Evolutionary conservation across 2,329 filamentous ascomycete genomes (phyloP).

Genomic region (Clarireedia sp.): DNA sequence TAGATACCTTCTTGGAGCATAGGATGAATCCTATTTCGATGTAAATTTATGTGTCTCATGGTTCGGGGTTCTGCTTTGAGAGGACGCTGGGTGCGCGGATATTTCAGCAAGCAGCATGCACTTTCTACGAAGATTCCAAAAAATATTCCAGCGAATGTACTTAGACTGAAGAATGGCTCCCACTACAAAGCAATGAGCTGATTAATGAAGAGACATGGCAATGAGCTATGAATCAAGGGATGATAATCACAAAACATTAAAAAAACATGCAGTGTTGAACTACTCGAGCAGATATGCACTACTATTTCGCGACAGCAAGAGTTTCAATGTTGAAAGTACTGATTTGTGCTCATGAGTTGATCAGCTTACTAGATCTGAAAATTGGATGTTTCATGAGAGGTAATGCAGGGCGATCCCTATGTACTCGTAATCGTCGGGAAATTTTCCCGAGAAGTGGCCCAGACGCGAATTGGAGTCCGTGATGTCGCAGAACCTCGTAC

Average conservation of each 20-base stretch:
- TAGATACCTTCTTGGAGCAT: constrained; percentile 1
- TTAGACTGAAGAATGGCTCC: constrained; percentile 7
- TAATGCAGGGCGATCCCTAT: background rate
- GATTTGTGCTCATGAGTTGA: no score
- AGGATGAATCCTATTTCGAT: constrained; percentile 6
- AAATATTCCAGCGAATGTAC: constrained; percentile 10
- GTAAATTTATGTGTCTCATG: constrained; percentile 8
- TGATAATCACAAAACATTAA: background rate
- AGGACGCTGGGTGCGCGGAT: background rate
- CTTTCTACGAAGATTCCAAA: constrained; percentile 6
- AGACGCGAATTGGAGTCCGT: constrained; percentile 9
- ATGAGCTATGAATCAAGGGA: constrained; percentile 1
- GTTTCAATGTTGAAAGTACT: no score
- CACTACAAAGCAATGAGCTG: constrained; percentile 7
- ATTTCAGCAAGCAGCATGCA: constrained; percentile 1
- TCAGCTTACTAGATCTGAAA: no score
- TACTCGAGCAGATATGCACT: no score
- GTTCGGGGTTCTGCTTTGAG: background rate
- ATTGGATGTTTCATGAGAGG: background rate
- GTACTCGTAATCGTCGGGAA: background rate
- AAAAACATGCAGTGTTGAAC: background rate
- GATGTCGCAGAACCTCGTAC: constrained; percentile 12
- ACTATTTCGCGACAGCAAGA: no score
- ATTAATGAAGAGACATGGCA: constrained; percentile 6
- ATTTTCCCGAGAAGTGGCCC: background rate